phyloP scores from a whole-genome alignment of 192 early-diverging fungal species.

The Funneliformis mosseae region DNA sequence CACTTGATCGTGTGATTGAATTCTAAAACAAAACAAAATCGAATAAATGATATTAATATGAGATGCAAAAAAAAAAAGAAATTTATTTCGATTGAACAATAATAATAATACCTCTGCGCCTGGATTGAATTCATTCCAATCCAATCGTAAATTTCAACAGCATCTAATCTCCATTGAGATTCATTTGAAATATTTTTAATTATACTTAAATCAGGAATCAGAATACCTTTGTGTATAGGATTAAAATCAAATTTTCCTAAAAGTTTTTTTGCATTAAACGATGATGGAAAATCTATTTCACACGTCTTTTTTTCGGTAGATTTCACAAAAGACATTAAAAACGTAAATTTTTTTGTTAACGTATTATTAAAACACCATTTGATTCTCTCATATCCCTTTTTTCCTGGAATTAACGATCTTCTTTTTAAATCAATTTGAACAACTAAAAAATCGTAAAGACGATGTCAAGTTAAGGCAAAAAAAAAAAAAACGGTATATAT shows the following conservation, averaged over 20 bases:
- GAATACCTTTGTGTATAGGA: constrained; percentile 17
- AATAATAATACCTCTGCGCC: constrained; percentile 38
- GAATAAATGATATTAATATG: not conserved
- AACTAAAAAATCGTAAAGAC: constrained; percentile 30
- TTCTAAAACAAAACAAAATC: constrained; percentile 29
- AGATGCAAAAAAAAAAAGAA: not conserved
- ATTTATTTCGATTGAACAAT: not conserved
- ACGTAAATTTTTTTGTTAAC: constrained; percentile 34
- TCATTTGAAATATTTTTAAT: constrained; percentile 43
- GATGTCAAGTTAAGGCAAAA: not conserved
- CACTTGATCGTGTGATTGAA: constrained; percentile 36
- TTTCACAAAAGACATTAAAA: constrained; percentile 42
- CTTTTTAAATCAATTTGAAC: constrained; percentile 39
- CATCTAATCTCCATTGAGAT: constrained; percentile 37
- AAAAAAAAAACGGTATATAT: not conserved
- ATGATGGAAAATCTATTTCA: constrained; percentile 41
- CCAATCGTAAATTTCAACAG: constrained; percentile 47
- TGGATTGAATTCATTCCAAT: constrained; percentile 44
- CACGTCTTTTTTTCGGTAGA: constrained; percentile 18
- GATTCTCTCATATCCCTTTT: constrained; percentile 48
- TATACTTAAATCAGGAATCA: constrained; percentile 38
- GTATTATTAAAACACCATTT: constrained; percentile 56
- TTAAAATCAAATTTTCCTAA: constrained; percentile 23
- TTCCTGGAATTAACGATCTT: constrained; percentile 46
- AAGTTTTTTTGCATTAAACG: constrained; percentile 29